Evolutionary conservation across 164 flowering plant genomes (phyloP), one percentile per base, ranked within the genome.

Genomic region (Stephania japonica): DNA sequence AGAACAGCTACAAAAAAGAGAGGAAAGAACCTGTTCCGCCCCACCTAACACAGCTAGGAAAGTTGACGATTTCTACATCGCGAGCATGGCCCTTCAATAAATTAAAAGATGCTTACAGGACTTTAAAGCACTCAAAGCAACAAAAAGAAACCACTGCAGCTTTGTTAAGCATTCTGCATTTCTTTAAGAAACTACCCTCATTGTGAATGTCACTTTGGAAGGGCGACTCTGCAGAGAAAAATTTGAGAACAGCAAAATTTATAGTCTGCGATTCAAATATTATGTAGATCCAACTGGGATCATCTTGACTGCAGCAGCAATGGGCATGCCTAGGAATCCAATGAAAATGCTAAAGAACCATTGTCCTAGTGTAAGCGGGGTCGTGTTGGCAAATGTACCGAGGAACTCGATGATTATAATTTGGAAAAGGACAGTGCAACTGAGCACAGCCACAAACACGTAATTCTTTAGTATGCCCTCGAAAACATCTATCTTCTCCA

Each of bases 291-390:
- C 86, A 2, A 91, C 91, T 1, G 92, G 94, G 53, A 91, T 83
- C 96, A 90, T 83, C 88, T 91, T 93, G 26, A 94, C 25, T 24
- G 84, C 85, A 63, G 94, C 98, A 43, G 97, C 91, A 78, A 94
- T 81, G 3, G 97, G 98, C 98, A 94, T 94, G 69, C 97, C 87
- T 1, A 94, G 86, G 81, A 94, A 89, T 67, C 98, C 98, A 49
- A 94, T 68, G 59, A 86, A 67, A 27, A 94, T 56, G 71, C 91
- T 83, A 0, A 87, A 81, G 42, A 89, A 79, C 98, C 98, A 94
- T 78, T 92, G 97, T n/a, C 65, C 76, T 72, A 72, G 75, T 27
- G 83, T 87, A 59, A 94, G 97, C 7, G 98, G 98, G 25, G 81
- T 63, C 23, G 98, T 94, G 84, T 82, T 92, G 12, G 98, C 98